Base-by-base conservation (phyloP, 2,329 filamentous ascomycete species). In the Rutstroemia sp. region DNA sequence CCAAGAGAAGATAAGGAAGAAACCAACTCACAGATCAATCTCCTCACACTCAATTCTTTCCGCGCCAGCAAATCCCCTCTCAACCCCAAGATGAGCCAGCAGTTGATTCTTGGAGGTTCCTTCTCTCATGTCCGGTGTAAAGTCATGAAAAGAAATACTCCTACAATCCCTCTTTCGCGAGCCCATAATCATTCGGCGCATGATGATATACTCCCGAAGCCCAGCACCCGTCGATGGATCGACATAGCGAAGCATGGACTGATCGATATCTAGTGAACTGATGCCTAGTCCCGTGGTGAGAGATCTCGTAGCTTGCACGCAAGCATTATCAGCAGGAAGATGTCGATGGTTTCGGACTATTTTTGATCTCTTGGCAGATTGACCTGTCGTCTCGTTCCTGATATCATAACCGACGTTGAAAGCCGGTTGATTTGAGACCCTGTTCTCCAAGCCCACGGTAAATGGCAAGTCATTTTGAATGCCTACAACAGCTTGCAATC, bases 71-170 rank as follows among this genome's bases (percentile, higher is more conserved):
- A 52, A 10, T 4, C 53, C 39, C 6, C 54, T 48, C 38, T 45
- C 58, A 2, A 45, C 52, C 1, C 41, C 57, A 49, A 63, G 65
- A 56, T 65, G 59, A 1, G 23, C 58, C 42, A 69, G 44, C 30
- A 66, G 30, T 19, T 57, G 34, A 45, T 65, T 65, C 3, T 47
- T 50, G 49, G 55, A 55, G 1, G 9, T 19, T 9, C 57, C 59
- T 1, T 53, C 61, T n/a, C 48, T 41, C 45, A 64, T 56, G 49
- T 64, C 57, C 2, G 62, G 63, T 6, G 63, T 66, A 10, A 65
- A 61, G 57, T 69, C 66, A 54, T 65, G 61, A 14, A 69, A 65
- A 0, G 58, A 56, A 10, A 69, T 63, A 41, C 60, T 64, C 3
- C 50, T 58, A 19, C 62, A 67, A 23, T 60, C 59, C 10, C 38